A percentile compares a stretch with the other conserved stretches of the same genome.
These are phyloP conservation scores for Boletus subparvulus DNA, from an alignment of 768 basidiomycete genomes.

Conservation along the genomic window DNA sequence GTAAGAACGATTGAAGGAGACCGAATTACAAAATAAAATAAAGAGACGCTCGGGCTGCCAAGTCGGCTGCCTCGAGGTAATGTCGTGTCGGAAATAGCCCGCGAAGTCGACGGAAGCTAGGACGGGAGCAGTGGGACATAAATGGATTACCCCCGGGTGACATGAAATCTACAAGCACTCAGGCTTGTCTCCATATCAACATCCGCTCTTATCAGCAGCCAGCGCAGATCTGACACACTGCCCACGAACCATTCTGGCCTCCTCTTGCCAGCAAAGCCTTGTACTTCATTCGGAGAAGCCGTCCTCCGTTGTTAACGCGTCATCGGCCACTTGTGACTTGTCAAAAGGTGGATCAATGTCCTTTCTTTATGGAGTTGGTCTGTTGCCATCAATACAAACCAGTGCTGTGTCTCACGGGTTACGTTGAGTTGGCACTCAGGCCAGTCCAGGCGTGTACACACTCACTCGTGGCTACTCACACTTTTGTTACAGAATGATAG, in stretches of 20 bases:
- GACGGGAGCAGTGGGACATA: background rate
- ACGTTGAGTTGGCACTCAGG: background rate
- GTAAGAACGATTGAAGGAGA: slow-evolving; percentile 6
- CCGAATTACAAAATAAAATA: slow-evolving; percentile 1
- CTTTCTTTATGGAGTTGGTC: background rate
- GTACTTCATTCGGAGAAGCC: background rate
- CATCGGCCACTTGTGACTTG: background rate
- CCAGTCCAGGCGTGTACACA: too few relatives aligned
- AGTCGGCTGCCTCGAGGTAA: slow-evolving; percentile 32
- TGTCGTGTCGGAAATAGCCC: slow-evolving; percentile 26
- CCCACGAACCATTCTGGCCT: background rate
- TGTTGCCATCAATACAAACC: slow-evolving; percentile 28
- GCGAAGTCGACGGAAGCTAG: slow-evolving; percentile 8
- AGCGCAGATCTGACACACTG: slow-evolving; percentile 5
- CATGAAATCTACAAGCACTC: too few relatives aligned
- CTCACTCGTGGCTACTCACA: background rate
- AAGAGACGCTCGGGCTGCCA: slow-evolving; percentile 21
- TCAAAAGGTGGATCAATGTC: background rate
- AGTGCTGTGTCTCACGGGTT: slow-evolving; percentile 14
- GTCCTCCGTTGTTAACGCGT: background rate
- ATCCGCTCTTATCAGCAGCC: background rate
- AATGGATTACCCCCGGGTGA: background rate
- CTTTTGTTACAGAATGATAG: slow-evolving; percentile 13
- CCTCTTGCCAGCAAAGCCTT: background rate
- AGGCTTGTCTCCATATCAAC: slow-evolving; percentile 24